Evolutionary conservation across 1,284 basidiomycete species (phyloP).

Genomic region (Caloboletus firmus): DNA sequence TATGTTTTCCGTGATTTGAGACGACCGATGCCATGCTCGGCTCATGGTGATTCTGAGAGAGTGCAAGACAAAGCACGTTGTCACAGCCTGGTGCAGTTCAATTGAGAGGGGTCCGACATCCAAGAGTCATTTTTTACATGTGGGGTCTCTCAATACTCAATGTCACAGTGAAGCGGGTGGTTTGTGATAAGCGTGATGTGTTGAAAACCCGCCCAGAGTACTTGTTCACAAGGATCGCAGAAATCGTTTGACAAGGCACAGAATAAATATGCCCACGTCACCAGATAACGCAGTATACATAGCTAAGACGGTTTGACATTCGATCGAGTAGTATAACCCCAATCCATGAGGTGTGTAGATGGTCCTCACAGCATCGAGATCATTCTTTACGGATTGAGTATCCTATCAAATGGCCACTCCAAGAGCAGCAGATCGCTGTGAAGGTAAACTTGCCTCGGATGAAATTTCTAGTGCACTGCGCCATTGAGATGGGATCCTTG

Average conservation of each 20-base stretch:
- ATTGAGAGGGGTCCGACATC: neutral
- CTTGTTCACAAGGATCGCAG: too few relatives aligned
- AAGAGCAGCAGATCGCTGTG: neutral
- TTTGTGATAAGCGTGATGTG: too few relatives aligned
- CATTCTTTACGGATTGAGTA: neutral
- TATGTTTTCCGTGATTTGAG: neutral
- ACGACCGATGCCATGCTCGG: neutral
- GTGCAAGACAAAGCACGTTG: neutral
- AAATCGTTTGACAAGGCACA: too few relatives aligned
- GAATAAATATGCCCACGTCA: too few relatives aligned
- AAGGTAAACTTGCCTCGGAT: too few relatives aligned
- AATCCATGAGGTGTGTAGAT: too few relatives aligned
- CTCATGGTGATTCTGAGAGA: neutral
- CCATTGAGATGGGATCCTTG: too few relatives aligned
- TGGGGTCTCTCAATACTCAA: neutral
- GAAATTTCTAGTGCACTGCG: too few relatives aligned
- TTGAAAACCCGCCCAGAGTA: too few relatives aligned
- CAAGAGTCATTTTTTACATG: neutral
- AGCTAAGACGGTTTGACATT: neutral
- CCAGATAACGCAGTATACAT: too few relatives aligned
- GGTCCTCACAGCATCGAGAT: neutral
- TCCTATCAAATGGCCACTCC: neutral
- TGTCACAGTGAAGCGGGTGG: too few relatives aligned
- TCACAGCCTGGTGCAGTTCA: neutral
- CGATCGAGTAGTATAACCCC: neutral